Conservation (phyloP, 495 filamentous ascomycete species). For the Neurospora sp. region DNA sequence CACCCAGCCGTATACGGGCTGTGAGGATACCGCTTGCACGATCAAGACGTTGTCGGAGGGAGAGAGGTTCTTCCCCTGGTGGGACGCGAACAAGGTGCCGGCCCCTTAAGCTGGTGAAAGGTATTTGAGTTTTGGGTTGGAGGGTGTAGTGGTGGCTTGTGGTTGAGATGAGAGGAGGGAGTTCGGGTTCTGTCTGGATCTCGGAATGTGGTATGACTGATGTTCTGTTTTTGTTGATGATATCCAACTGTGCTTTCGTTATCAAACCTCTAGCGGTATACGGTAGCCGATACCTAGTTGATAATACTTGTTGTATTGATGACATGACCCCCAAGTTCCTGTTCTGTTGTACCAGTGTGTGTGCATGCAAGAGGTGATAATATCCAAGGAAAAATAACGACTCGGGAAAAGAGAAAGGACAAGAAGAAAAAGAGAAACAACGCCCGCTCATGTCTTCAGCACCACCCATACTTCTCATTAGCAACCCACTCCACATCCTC, state of each 20-base stretch:
- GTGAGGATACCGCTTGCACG: slow-evolving; percentile 19
- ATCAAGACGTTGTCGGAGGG: slow-evolving; percentile 17
- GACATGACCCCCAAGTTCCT: not conserved
- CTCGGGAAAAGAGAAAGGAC: not conserved
- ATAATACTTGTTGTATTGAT: not conserved
- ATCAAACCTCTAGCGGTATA: not conserved
- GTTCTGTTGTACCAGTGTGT: not conserved
- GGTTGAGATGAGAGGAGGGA: too few relatives aligned
- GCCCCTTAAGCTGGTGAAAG: not conserved
- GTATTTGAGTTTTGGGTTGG: too few relatives aligned
- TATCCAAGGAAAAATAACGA: not conserved
- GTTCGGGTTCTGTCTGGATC: too few relatives aligned
- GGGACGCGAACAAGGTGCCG: not conserved
- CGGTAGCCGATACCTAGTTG: not conserved
- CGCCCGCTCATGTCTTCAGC: slow-evolving; percentile 40
- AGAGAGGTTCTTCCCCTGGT: slow-evolving; percentile 5
- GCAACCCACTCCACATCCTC: slow-evolving; percentile 68
- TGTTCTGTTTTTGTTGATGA: not conserved
- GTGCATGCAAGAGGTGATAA: not conserved
- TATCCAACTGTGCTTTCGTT: not conserved
- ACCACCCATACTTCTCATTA: slow-evolving; percentile 95
- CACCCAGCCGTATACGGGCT: slow-evolving; percentile 19
- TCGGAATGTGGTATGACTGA: too few relatives aligned
- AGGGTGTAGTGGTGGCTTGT: too few relatives aligned
- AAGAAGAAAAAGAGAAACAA: not conserved